phyloP scores from a whole-genome alignment of 176 grass and related monocot species.

The Phyllostachys edulis region DNA sequence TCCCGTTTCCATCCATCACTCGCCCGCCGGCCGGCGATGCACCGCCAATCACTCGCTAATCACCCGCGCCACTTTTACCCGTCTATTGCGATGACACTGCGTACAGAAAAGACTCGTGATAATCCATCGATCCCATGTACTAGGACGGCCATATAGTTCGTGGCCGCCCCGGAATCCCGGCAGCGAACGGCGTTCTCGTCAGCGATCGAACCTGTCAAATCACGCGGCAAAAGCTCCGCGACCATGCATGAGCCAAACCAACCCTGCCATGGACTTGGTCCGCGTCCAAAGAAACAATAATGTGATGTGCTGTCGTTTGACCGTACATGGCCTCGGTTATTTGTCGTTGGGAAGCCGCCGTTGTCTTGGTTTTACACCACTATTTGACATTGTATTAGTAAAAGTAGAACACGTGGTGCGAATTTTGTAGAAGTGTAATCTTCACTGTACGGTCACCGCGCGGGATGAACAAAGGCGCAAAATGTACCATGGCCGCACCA shows the following conservation, averaged over 20 bases:
- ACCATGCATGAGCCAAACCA: neutral
- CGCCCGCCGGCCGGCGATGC: neutral
- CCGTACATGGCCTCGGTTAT: neutral
- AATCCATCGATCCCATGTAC: neutral
- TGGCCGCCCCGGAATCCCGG: constrained; percentile 13
- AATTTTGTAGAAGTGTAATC: too few relatives aligned
- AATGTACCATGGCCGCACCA: too few relatives aligned
- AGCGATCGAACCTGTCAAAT: neutral
- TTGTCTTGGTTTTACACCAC: too few relatives aligned
- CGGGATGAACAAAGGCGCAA: too few relatives aligned
- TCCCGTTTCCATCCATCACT: neutral
- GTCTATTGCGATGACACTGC: neutral
- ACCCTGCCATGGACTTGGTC: constrained; percentile 13
- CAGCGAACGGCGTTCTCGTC: neutral
- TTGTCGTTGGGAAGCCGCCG: neutral
- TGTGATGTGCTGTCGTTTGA: constrained; percentile 7
- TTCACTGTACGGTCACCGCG: too few relatives aligned
- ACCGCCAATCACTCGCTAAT: neutral
- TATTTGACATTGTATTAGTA: too few relatives aligned
- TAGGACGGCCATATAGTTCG: neutral
- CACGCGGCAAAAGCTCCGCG: constrained; percentile 3
- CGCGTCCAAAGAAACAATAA: neutral
- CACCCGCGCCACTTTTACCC: neutral
- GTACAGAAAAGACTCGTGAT: neutral
- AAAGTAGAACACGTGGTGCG: too few relatives aligned